Evolutionary conservation across 768 basidiomycete species (phyloP).

Genomic region (Cubamyces lactineus): DNA sequence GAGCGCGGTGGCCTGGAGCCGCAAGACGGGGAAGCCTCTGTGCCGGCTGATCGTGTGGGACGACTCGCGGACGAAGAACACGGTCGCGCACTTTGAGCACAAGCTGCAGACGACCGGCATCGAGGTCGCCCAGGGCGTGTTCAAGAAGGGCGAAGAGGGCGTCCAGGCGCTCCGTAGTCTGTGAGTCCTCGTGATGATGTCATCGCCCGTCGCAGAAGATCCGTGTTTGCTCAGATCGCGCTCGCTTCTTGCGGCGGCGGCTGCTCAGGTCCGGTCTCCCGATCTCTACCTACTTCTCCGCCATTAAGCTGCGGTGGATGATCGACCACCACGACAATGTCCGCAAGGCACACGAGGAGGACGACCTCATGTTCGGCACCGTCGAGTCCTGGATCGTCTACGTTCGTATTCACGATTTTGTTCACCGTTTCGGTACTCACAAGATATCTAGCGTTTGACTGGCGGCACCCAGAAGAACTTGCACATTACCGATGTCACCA

Average conservation of each 20-base stretch:
- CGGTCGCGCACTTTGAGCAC: slow-evolving; percentile 78
- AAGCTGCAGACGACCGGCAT: slow-evolving; percentile 76
- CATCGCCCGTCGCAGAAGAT: slow-evolving; percentile 11
- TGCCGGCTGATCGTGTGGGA: slow-evolving; percentile 95
- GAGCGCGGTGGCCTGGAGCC: slow-evolving; percentile 93
- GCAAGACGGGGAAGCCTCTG: slow-evolving; percentile 84
- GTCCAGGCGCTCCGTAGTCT: slow-evolving; percentile 65
- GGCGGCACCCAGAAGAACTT: slow-evolving; percentile 71
- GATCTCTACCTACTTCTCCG: slow-evolving; percentile 98
- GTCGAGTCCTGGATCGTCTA: slow-evolving; percentile 97
- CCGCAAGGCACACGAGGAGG: slow-evolving; percentile 72
- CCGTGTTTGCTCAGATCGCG: slow-evolving; percentile 14
- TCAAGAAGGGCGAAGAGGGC: slow-evolving; percentile 74
- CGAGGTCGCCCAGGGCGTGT: slow-evolving; percentile 64
- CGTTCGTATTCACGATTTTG: slow-evolving; percentile 45
- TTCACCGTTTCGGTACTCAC: neutral
- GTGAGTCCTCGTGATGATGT: slow-evolving; percentile 45
- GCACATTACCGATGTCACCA: slow-evolving; percentile 92
- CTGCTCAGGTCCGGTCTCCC: slow-evolving; percentile 79
- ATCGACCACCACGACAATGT: slow-evolving; percentile 84
- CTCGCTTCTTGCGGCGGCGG: neutral
- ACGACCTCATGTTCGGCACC: slow-evolving; percentile 89
- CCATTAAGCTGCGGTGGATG: slow-evolving; percentile 97
- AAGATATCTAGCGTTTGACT: slow-evolving; percentile 66
- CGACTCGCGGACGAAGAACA: slow-evolving; percentile 88